Base-by-base conservation (phyloP, 371 early-diverging fungal species). In the Mucor plumbeus region DNA sequence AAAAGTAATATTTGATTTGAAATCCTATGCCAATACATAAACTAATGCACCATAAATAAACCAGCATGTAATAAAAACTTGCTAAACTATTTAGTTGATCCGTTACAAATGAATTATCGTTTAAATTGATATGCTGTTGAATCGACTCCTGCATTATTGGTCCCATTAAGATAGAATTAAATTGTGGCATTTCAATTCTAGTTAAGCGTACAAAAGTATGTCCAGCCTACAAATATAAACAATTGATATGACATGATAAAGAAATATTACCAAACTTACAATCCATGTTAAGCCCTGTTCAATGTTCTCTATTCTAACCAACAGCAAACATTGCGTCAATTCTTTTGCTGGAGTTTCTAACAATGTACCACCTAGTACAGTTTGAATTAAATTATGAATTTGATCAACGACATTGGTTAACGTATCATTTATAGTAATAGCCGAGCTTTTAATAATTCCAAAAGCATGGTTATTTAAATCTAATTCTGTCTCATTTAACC, bases 201-300 rank as follows among this genome's bases (percentile, higher is more conserved):
- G 19, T 47, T 31, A 65, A 21, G 4, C 54, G 63, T 33, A 73
- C 38, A 35, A 36, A 60, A 13, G 56, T 36, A 61, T 63, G 39
- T 1, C 40, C 43, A 26, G 58, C 64, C 73, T 72, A 59, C n/a
- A 15, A 60, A 33, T 7, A 10, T 13, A 11, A 1, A 14, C 7
- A 33, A 39, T 35, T 57, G 40, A 5, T 34, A 11, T 58, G 3
- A 19, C 44, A 17, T 26, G 47, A 11, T 17, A 34, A 47, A 55
- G 48, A 15, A 40, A 14, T 19, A 53, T 7, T 14, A 50, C 17
- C 11, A 34, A 5, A 70, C 77, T 75, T 71, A 78, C 83, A 38
- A 83, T 72, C 80, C 80, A 81, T 11, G 69, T 68, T n/a, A 83
- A 44, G 4, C 80, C 81, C 9, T 69, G 63, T 59, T 81, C 76